Base-by-base conservation (phyloP, 192 early-diverging fungal genomes). In the Coemansia javaensis region DNA sequence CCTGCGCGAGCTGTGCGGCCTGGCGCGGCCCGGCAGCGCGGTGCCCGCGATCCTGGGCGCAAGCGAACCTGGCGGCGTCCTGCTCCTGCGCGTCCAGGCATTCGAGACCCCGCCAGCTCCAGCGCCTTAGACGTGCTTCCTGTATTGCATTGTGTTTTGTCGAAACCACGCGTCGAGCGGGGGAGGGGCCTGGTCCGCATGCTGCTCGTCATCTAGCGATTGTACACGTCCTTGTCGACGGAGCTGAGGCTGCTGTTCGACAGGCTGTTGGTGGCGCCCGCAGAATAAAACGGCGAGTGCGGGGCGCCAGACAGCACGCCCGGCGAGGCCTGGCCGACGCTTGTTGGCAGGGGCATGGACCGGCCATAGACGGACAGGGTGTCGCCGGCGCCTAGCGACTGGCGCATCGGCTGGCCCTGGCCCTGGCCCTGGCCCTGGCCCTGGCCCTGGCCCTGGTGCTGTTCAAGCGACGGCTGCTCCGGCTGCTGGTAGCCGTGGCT, bases 211-310 rank as follows among this genome's bases (percentile, higher is more conserved):
- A 4, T 38, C 43, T 46, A 71, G 38, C 68, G 68, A 35, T 44
- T 57, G 57, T 72, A 72, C 52, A 64, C 47, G 45, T 65, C 69
- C 40, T 56, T 72, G 16, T 72, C 69, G 40, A 27, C 47, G 17
- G 69, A 72, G 36, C 57, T 61, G 18, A 72, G 49, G 23, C 62
- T 72, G 40, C 61, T 72, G 24, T 45, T 65, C 13, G 69, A 72
- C 25, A 72, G 34, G 46, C 53, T 72, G 44, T 41, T 63, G 44
- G 39, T 41, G 12, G 62, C 30, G 28, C 69, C 62, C n/a, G 60
- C 40, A 10, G 61, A 44, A 30, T 72, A 72, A 31, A 72, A 63
- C 25, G 59, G 50, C 21, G 59, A 27, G 14, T 42, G 32, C 7
- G 61, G 51, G 50, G 49, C 8, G 57, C 32, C 32, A 47, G 47